Conservation (phyloP, 2,329 filamentous ascomycete genomes). For the Rhynchosporium agropyri region DNA sequence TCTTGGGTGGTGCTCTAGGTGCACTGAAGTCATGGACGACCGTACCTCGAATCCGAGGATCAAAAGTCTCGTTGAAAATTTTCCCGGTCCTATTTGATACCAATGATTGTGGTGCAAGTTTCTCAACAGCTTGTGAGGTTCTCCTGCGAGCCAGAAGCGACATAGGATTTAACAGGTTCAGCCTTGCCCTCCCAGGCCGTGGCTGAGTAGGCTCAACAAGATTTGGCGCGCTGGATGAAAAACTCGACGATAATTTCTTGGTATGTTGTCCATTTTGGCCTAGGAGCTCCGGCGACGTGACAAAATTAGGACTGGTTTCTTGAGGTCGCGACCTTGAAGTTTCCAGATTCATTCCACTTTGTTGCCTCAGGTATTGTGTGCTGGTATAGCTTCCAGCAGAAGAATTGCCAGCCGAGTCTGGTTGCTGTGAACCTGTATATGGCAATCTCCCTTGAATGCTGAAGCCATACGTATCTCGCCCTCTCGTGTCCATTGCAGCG, state of each 20-base stretch:
- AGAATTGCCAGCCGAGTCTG: constrained; percentile 36
- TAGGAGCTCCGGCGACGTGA: constrained; percentile 29
- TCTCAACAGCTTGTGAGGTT: constrained; percentile 40
- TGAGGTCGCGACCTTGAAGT: constrained; percentile 24
- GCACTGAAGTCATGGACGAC: constrained; percentile 68
- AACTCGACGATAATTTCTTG: constrained; percentile 36
- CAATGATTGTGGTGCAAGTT: constrained; percentile 36
- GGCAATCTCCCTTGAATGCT: constrained; percentile 34
- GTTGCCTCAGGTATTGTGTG: constrained; percentile 28
- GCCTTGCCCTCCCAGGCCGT: constrained; percentile 38
- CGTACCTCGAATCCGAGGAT: constrained; percentile 66
- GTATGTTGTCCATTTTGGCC: constrained; percentile 29
- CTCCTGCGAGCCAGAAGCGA: constrained; percentile 41
- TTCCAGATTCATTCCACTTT: constrained; percentile 27
- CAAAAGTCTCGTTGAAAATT: constrained; percentile 50
- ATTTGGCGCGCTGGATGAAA: constrained; percentile 27
- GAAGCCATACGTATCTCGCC: constrained; percentile 29
- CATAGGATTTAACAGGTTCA: constrained; percentile 36
- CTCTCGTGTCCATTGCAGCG: constrained; percentile 22
- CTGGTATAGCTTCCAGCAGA: constrained; percentile 25
- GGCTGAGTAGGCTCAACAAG: constrained; percentile 23
- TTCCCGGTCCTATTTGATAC: constrained; percentile 30
- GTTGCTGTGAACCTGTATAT: constrained; percentile 29
- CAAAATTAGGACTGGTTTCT: constrained; percentile 28
- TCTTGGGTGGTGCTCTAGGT: constrained; percentile 51